phyloP scores from a whole-genome alignment of 768 basidiomycete genomes.

The Coprinopsis cinerea region DNA sequence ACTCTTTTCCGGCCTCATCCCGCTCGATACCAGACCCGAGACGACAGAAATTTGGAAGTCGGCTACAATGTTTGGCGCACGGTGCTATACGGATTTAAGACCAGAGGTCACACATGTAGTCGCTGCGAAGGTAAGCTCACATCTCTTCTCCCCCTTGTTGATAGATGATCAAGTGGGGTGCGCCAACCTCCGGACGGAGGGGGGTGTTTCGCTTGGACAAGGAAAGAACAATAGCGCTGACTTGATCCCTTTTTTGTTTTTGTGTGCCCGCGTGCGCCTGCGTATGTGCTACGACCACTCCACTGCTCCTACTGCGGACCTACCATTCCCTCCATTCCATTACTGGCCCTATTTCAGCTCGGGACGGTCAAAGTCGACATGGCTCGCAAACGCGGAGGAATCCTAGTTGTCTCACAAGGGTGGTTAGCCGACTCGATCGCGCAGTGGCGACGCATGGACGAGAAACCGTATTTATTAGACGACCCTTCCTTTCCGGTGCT shows the following conservation, averaged over 20 bases:
- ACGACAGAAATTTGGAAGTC: slow-evolving; percentile 79
- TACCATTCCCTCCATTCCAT: background rate
- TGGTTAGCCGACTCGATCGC: slow-evolving; percentile 91
- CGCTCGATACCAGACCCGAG: slow-evolving; percentile 78
- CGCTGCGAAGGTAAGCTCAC: slow-evolving; percentile 69
- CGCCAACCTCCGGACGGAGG: no score
- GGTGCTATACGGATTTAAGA: slow-evolving; percentile 64
- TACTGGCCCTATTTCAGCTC: slow-evolving; percentile 43
- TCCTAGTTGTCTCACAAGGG: slow-evolving; percentile 79
- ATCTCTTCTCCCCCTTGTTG: background rate
- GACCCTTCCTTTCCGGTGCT: slow-evolving; percentile 48
- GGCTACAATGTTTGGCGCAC: slow-evolving; percentile 86
- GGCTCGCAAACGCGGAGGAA: slow-evolving; percentile 68
- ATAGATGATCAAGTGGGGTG: no score
- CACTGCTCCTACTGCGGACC: no score
- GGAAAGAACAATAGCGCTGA: no score
- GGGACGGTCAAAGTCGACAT: slow-evolving; percentile 90
- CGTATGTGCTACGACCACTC: no score
- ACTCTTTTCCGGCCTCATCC: slow-evolving; percentile 92
- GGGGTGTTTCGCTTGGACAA: no score
- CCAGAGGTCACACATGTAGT: slow-evolving; percentile 82
- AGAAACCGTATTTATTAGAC: slow-evolving; percentile 70
- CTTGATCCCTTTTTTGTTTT: no score
- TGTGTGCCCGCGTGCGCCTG: no score
- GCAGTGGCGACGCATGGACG: slow-evolving; percentile 82